These are phyloP conservation scores for Leishmania martiniquensis DNA, from an alignment of 208 protist species.

Conservation along the genomic window DNA sequence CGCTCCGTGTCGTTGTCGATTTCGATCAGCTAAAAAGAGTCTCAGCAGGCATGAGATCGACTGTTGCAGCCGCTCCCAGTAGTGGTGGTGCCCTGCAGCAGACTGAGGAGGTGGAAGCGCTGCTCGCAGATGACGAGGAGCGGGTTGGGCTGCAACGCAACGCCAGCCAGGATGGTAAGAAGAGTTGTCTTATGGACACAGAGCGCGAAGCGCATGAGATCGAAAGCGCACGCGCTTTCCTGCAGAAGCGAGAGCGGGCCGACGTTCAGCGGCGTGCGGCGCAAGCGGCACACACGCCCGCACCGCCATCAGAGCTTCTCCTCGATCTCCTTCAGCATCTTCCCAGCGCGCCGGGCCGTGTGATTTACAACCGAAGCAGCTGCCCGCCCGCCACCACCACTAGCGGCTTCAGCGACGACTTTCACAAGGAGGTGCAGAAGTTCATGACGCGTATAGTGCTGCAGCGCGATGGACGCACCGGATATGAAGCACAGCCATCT, in stretches of 20 bases:
- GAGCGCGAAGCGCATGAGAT: neutral
- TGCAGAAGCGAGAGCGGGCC: neutral
- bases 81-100: neutral
- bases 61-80: neutral
- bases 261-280: constrained; percentile 4
- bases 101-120: neutral
- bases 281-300: constrained; percentile 9
- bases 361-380: constrained; percentile 49
- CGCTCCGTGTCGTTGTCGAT: constrained; percentile 9
- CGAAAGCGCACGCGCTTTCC: neutral
- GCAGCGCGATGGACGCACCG: constrained; percentile 30
- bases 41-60: neutral
- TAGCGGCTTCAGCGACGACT: constrained; percentile 47
- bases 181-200: neutral
- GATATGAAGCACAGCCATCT: neutral
- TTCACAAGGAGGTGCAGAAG: constrained; percentile 38
- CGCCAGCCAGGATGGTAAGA: neutral
- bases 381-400: constrained; percentile 40
- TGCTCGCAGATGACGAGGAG: neutral
- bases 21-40: neutral
- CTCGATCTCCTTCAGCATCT: constrained; percentile 21
- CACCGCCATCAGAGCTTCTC: constrained; percentile 13
- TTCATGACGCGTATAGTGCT: constrained; percentile 43
- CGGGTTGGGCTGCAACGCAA: neutral
- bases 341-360: constrained; percentile 31